Conservation (phyloP, 2,329 filamentous ascomycete species). For the Neopestalotiopsis rosae region DNA sequence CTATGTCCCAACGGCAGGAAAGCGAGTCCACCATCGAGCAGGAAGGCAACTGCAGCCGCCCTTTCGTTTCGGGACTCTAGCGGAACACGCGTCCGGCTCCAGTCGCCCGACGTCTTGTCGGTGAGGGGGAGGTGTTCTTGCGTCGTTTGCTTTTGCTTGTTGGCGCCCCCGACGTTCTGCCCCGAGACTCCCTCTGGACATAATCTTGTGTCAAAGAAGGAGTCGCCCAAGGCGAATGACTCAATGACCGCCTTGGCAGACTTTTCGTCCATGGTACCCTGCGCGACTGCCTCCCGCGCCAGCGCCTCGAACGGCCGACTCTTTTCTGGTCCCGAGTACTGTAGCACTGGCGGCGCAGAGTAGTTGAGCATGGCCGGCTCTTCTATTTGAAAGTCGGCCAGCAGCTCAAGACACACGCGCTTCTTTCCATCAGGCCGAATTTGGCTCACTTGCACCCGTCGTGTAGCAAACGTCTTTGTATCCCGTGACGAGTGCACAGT, state of each 20-base stretch:
- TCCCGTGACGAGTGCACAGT: slow-evolving; percentile 44
- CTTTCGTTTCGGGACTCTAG: slow-evolving; percentile 32
- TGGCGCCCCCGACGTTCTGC: slow-evolving; percentile 48
- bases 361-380: slow-evolving; percentile 45
- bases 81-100: slow-evolving; percentile 37
- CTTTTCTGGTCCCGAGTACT: slow-evolving; percentile 36
- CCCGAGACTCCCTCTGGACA: slow-evolving; percentile 46
- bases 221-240: slow-evolving; percentile 35
- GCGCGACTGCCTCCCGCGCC: slow-evolving; percentile 24
- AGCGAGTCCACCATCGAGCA: slow-evolving; percentile 49
- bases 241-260: background rate
- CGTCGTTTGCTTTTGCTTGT: slow-evolving; percentile 38
- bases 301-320: slow-evolving; percentile 29
- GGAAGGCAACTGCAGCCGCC: slow-evolving; percentile 44
- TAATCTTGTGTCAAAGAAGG: slow-evolving; percentile 41
- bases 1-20: slow-evolving; percentile 50
- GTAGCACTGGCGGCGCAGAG: slow-evolving; percentile 38
- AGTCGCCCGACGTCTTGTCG: slow-evolving; percentile 46
- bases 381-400: slow-evolving; percentile 51
- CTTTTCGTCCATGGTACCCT: background rate
- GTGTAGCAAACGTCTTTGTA: slow-evolving; percentile 53
- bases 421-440: slow-evolving; percentile 38
- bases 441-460: slow-evolving; percentile 51
- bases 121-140: slow-evolving; percentile 45
- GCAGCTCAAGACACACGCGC: slow-evolving; percentile 46